Percentiles rank a stretch among this genome's conserved stretches.
Evolutionary conservation across 1,139 yeast genomes (phyloP).

Genomic region (Pichia sp.): DNA sequence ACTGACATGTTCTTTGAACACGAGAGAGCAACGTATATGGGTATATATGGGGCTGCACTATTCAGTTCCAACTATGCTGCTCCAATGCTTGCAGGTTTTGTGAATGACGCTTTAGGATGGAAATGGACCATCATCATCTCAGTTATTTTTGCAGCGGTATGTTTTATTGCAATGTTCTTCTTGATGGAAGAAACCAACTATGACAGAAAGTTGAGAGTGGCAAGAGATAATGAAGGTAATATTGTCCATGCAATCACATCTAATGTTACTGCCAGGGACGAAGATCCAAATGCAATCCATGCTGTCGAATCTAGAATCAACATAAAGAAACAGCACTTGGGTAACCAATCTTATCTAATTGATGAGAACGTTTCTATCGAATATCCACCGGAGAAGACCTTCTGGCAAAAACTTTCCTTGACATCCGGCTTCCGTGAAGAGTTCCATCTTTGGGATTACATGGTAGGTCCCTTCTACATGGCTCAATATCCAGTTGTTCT

Average conservation of each 20-base stretch:
- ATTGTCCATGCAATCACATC: conserved; percentile 21
- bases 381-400: conserved; percentile 29
- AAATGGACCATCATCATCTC: conserved; percentile 41
- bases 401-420: conserved; percentile 29
- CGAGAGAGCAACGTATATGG: conserved; percentile 43
- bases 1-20: conserved; percentile 46
- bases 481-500: conserved; percentile 48
- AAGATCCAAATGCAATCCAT: conserved; percentile 2
- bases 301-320: conserved; percentile 2
- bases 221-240: conserved; percentile 17
- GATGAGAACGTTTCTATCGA: conserved; percentile 15
- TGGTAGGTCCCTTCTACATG: conserved; percentile 35
- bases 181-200: conserved; percentile 43
- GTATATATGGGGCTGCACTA: conserved; percentile 36
- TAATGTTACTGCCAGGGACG: conserved; percentile 2
- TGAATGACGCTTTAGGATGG: conserved; percentile 42
- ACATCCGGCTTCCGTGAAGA: conserved; percentile 29
- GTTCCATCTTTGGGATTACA: conserved; percentile 28
- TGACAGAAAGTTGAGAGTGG: conserved; percentile 26
- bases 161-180: conserved; percentile 35
- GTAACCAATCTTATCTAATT: conserved; percentile 21
- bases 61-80: conserved; percentile 35
- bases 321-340: conserved; percentile 11
- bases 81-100: conserved; percentile 44
- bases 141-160: conserved; percentile 40